phyloP scores from a whole-genome alignment of 2,329 filamentous ascomycete species.

The Colletotrichum spaethianum region DNA sequence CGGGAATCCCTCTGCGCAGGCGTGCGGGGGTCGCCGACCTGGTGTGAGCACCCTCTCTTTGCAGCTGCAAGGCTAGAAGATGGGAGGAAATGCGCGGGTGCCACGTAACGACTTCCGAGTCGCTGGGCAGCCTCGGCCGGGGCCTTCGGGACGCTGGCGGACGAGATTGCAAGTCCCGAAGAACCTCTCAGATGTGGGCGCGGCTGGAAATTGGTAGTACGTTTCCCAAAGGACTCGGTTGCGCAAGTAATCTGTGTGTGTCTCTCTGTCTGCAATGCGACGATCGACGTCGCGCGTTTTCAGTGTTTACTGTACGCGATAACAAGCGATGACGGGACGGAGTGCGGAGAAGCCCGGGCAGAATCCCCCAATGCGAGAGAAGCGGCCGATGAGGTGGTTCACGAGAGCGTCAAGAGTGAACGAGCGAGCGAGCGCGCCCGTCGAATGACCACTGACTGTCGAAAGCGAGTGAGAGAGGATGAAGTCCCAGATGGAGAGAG shows the following conservation, averaged over 20 bases:
- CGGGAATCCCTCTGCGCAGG: not conserved
- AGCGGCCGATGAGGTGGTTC: not conserved
- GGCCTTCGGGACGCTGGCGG: slow-evolving; percentile 14
- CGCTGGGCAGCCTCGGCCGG: slow-evolving; percentile 3
- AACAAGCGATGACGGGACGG: slow-evolving; percentile 8
- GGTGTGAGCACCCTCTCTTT: not conserved
- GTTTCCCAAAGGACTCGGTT: not conserved
- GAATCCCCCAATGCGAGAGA: not conserved
- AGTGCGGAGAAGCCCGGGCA: slow-evolving; percentile 30
- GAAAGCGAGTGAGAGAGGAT: slow-evolving; percentile 3
- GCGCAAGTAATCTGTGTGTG: not conserved
- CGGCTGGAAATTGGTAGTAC: not conserved
- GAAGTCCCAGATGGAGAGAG: not conserved
- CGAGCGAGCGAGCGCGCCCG: not conserved
- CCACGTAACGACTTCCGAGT: not conserved
- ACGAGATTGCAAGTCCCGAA: slow-evolving; percentile 6
- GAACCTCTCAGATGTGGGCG: not conserved
- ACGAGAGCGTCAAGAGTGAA: not conserved
- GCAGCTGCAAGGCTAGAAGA: slow-evolving; percentile 4
- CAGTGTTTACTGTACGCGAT: slow-evolving; percentile 32
- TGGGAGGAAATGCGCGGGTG: slow-evolving; percentile 16
- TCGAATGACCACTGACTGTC: not conserved
- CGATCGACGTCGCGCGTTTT: slow-evolving; percentile 32
- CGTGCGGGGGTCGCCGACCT: not conserved
- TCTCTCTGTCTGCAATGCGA: slow-evolving; percentile 2